Base-by-base conservation (phyloP, 1,139 yeast species). In the Yamadazyma aaseri region DNA sequence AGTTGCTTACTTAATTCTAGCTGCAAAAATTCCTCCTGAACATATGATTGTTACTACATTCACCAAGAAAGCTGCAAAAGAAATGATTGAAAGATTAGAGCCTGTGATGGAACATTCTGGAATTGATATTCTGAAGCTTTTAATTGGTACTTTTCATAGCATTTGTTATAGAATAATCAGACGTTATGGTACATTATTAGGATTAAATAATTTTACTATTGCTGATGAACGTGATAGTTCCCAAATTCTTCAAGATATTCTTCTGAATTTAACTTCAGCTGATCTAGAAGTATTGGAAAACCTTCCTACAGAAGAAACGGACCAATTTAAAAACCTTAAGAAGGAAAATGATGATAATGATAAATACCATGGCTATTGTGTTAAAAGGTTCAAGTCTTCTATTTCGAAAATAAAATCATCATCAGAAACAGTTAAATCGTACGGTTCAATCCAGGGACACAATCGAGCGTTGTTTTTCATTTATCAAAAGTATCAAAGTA, bases 131-230 rank as follows among this genome's bases (percentile, higher is more conserved):
- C 62, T 63, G 17, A 57, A 58, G 31, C 58, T 89, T 15, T 58
- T 80, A 36, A 77, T 87, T 26, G 97, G 97, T 1, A 90, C 97
- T 0, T 89, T 90, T 53, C 97, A 90, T 53, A 78, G 92, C 34
- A 73, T 89, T 14, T 85, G 96, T 51, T 72, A 72, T 38, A 60
- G 79, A 29, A 69, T 85, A 20, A 58, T 90, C 26, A 65, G 70
- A 40, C 63, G 63, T 25, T 76, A 76, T 54, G 94, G 95, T 1
- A 41, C 55, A 12, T 56, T 62, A 28, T 58, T 79, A 3, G 82
- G 79, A 0, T 52, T 82, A 7, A 53, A 53, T 3, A 61, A 61
- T 7, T 76, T 76, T 55, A 61, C 72, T 23, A 75, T 89, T 22
- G 83, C 89, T 1, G 86, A 80, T 46, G 86, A 82, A 27, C 65